Percentiles rank a stretch among this genome's conserved stretches.
These are phyloP conservation scores for Rhytidiadelphus loreus DNA, from an alignment of 225 moss, liverwort and hornwort species.

Conservation along the genomic window DNA sequence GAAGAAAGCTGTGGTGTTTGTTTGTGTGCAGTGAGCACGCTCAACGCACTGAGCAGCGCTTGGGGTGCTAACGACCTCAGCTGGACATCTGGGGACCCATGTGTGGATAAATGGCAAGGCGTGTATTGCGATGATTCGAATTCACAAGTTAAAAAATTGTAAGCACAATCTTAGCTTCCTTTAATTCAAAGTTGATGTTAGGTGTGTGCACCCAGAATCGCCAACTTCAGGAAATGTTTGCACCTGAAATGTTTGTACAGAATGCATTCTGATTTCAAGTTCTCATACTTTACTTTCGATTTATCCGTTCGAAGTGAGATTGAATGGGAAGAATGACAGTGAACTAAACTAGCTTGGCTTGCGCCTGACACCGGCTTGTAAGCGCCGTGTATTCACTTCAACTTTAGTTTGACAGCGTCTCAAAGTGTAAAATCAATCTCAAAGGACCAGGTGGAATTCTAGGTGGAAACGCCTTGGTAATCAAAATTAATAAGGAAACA, in stretches of 20 bases:
- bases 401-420: not conserved
- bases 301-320: not conserved
- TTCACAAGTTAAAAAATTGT: constrained; percentile 2
- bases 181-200: not conserved
- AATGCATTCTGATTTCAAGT: not conserved
- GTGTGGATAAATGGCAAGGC: constrained; percentile 8
- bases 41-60: not conserved
- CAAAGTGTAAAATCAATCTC: not conserved
- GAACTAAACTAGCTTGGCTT: not conserved
- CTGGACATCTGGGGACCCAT: constrained; percentile 31
- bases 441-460: no score
- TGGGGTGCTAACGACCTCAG: not conserved
- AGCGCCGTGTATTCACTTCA: not conserved
- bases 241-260: not conserved
- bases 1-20: not conserved
- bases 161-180: not conserved
- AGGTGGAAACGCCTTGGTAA: not conserved
- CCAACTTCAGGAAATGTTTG: not conserved
- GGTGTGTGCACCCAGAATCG: not conserved
- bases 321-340: not conserved
- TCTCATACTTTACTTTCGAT: not conserved
- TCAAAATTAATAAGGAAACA: not conserved
- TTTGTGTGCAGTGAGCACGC: constrained; percentile 9
- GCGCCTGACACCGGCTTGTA: not conserved
- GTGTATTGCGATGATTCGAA: constrained; percentile 3